Evolutionary conservation across 148 eudicot species (phyloP), one percentile per base, ranked within the genome.

Genomic region (Simmondsia chinensis): DNA sequence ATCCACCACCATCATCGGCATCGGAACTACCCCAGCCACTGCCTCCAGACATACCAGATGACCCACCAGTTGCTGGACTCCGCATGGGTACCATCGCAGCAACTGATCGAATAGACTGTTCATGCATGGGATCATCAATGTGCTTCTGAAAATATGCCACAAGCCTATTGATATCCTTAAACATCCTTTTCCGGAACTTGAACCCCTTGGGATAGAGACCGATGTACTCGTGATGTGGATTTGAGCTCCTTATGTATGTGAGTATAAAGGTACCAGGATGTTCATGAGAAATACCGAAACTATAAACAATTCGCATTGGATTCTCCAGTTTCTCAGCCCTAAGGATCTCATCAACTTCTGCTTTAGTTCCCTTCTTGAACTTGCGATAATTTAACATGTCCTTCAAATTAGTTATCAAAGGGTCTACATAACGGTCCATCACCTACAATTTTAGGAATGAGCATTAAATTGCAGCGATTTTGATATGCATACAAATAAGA

Each of bases 41-140:
- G 9, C n/a, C n/a, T n/a, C n/a, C n/a, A n/a, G n/a, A n/a, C n/a
- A n/a, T n/a, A n/a, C 76, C 77, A 31, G 83, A 73, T 16, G 79
- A 59, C 13, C 77, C 94, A 30, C 87, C 83, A 48, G 72, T 20
- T 42, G 86, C 83, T 42, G 94, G 84, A 47, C 94, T 82, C 33
- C 85, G 73, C 88, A 85, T 79, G 15, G 99, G 99, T 28, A 91
- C 99, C 89, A 72, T 75, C 6, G 99, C 97, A 68, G 97, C 97
- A 65, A 82, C 94, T 46, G 93, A 79, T 43, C 80, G 68, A 20
- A 91, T 72, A 21, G 95, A 91, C 11, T 66, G 85, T 20, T 83
- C 93, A 23, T 62, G 68, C 28, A 61, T 66, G 4, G 95, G 87
- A 65, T 82, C 96, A 73, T 82, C 77, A 54, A 93, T 93, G 54